Evolutionary conservation across 2,329 filamentous ascomycete species (phyloP), one percentile per base, ranked within the genome.

Genomic region (Fusarium nisikadoi): DNA sequence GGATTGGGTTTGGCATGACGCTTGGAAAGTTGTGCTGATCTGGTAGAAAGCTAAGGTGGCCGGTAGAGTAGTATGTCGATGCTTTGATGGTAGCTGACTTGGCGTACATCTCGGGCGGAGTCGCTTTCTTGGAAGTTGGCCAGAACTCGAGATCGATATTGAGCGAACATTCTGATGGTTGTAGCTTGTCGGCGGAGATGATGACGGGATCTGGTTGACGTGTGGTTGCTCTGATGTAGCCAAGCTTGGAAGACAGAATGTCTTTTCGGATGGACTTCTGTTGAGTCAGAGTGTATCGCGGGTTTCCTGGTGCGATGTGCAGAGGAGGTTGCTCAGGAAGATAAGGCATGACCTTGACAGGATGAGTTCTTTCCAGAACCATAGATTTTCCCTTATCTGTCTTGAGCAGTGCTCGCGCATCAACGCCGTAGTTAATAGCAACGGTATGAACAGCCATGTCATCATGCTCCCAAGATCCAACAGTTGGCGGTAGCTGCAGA

Each of bases 401-500:
- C 43, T 33, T 27, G 58, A 43, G 19, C 0, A 42, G 19, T 1
- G 63, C 54, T 9, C 68, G 45, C 0, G 50, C 65, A 7, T 62
- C 63, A 8, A 76, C 65, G 2, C 62, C 65, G 13, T 76, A 76
- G 2, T 54, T 62, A 5, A 76, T 45, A 16, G 20, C 53, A 6
- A 65, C 9, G 0, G 68, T 67, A 13, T 75, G 70, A 6, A 75
- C 71, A 6, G 68, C 53, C 27, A 72, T 62, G 7, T 76, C 74
- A n/a, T 72, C 62, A 7, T 62, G 58, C 7, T 75, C 68, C 72
- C 70, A 76, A 1, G 57, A 41, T 8, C 74, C 74, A 20, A 75
- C 14, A 3, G 70, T 75, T 4, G 74, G 74, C 1, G 74, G 74
- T 9, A 68, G 29, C 4, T 65, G 67, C 14, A 73, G 43, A 27